phyloP scores from a whole-genome alignment of 2,329 filamentous ascomycete species.

The Penicillium sp. region DNA sequence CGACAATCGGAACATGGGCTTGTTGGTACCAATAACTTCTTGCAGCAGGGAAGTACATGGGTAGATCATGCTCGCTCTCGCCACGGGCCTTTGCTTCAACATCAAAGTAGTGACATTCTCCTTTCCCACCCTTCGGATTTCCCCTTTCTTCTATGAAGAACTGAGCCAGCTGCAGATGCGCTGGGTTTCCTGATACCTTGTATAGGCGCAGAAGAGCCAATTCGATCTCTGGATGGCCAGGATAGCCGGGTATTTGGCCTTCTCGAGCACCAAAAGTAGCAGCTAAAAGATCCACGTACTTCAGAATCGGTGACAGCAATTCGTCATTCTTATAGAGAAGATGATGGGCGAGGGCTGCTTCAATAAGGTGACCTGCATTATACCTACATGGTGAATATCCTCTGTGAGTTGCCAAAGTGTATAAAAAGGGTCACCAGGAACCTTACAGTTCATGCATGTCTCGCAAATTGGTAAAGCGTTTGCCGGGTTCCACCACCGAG shows the following conservation, averaged over 20 bases:
- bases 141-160: slow-evolving; percentile 62
- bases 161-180: slow-evolving; percentile 49
- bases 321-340: slow-evolving; percentile 53
- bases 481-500: slow-evolving; percentile 57
- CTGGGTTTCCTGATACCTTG: slow-evolving; percentile 38
- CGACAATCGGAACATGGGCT: slow-evolving; percentile 55
- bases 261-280: slow-evolving; percentile 53
- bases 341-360: slow-evolving; percentile 60
- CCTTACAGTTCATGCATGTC: slow-evolving; percentile 62
- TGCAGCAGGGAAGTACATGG: slow-evolving; percentile 49
- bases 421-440: slow-evolving; percentile 3
- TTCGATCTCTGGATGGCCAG: slow-evolving; percentile 60
- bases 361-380: slow-evolving; percentile 63
- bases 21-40: slow-evolving; percentile 55
- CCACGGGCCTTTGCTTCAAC: slow-evolving; percentile 54
- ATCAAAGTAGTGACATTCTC: slow-evolving; percentile 56
- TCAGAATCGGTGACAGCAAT: slow-evolving; percentile 54
- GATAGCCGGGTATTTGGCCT: slow-evolving; percentile 58
- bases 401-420: not conserved
- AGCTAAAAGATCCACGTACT: slow-evolving; percentile 56
- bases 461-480: slow-evolving; percentile 58
- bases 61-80: slow-evolving; percentile 50
- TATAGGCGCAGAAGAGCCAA: slow-evolving; percentile 51
- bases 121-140: slow-evolving; percentile 48
- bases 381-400: slow-evolving; percentile 42